phyloP scores from a whole-genome alignment of 2,329 filamentous ascomycete species.

The Fusarium tanahbumbuense region DNA sequence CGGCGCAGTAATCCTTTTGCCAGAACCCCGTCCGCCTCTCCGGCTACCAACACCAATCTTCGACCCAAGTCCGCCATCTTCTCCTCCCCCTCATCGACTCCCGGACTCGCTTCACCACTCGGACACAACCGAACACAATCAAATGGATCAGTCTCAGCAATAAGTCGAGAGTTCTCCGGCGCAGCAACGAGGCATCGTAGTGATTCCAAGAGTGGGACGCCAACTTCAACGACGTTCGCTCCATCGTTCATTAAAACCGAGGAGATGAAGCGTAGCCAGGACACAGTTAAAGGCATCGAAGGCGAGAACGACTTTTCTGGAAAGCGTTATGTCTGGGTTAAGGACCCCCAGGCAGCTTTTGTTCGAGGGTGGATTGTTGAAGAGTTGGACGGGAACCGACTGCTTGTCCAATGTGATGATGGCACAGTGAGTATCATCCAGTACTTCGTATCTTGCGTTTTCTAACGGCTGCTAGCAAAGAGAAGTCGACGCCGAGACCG shows the following conservation, averaged over 20 bases:
- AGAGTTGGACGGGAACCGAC: slow-evolving; percentile 74
- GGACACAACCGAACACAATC: slow-evolving; percentile 78
- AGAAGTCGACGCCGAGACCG: slow-evolving; percentile 84
- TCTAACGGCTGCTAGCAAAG: slow-evolving; percentile 72
- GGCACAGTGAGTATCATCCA: slow-evolving; percentile 72
- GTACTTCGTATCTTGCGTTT: neutral
- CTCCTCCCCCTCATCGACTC: slow-evolving; percentile 65
- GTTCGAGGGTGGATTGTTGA: slow-evolving; percentile 93
- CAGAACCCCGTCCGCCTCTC: slow-evolving; percentile 75
- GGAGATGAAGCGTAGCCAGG: slow-evolving; percentile 70
- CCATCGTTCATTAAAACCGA: slow-evolving; percentile 95
- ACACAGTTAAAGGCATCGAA: slow-evolving; percentile 79
- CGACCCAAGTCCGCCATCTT: slow-evolving; percentile 83
- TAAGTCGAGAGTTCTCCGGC: slow-evolving; percentile 24
- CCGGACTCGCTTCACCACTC: slow-evolving; percentile 55
- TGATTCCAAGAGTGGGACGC: slow-evolving; percentile 73
- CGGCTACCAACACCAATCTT: slow-evolving; percentile 62
- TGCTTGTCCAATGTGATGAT: slow-evolving; percentile 94
- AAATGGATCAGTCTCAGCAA: slow-evolving; percentile 60
- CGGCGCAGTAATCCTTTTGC: slow-evolving; percentile 86
- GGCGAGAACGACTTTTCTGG: slow-evolving; percentile 99
- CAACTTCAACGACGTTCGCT: slow-evolving; percentile 85
- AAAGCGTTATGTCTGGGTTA: slow-evolving; percentile 97
- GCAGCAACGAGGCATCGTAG: slow-evolving; percentile 51
- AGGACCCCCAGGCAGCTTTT: slow-evolving; percentile 87